Evolutionary conservation across 257 asterid species (phyloP).

Genomic region (Rauvolfia tetraphylla): DNA sequence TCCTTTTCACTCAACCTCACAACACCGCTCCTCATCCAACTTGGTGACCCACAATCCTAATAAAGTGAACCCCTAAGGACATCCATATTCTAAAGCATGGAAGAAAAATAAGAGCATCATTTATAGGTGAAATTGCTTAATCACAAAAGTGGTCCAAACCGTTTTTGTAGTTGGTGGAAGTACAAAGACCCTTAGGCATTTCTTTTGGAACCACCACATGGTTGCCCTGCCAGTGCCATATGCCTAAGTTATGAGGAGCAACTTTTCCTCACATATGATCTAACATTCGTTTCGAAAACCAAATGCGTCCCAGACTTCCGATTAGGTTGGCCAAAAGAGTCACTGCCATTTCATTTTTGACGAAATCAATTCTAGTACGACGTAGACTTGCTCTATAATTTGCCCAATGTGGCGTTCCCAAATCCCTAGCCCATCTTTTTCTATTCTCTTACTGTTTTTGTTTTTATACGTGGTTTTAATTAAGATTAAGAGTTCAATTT

Average conservation of each 20-base stretch:
- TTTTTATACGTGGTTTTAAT: too few species aligned
- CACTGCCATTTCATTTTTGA: background rate
- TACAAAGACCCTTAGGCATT: background rate
- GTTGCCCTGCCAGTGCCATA: background rate
- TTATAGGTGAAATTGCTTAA: background rate
- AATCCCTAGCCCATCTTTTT: too few species aligned
- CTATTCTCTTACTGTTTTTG: too few species aligned
- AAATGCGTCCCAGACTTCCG: background rate
- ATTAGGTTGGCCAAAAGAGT: constrained; percentile 1
- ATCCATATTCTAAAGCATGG: background rate
- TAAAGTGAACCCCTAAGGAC: background rate
- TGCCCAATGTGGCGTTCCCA: too few species aligned
- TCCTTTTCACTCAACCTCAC: background rate
- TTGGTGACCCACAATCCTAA: background rate
- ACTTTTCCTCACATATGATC: background rate
- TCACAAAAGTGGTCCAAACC: constrained; percentile 4
- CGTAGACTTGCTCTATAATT: background rate
- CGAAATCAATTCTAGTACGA: background rate
- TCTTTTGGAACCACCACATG: constrained; percentile 2
- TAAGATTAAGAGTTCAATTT: too few species aligned
- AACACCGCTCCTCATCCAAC: background rate
- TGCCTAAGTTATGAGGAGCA: background rate
- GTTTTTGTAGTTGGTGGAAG: constrained; percentile 14
- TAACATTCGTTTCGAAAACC: background rate
- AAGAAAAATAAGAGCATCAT: background rate